These are phyloP conservation scores for Fusarium verrucosum DNA, from an alignment of 2,329 filamentous ascomycete genomes.

Conservation along the genomic window DNA sequence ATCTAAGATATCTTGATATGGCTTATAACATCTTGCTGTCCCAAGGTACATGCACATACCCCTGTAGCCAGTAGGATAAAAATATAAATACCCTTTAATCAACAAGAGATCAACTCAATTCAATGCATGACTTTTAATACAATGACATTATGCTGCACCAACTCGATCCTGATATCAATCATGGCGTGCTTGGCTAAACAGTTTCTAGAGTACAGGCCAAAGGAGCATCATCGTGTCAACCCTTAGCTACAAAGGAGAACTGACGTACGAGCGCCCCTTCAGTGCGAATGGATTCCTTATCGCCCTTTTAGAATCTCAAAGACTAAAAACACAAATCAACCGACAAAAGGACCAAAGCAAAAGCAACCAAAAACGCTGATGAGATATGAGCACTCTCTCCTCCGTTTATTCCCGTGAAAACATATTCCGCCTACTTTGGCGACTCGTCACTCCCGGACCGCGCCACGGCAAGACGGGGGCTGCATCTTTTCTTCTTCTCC, in stretches of 20 bases:
- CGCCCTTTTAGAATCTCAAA: constrained; percentile 22
- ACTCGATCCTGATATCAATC: constrained; percentile 16
- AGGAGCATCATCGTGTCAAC: constrained; percentile 21
- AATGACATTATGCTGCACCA: not conserved
- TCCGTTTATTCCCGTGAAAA: constrained; percentile 4
- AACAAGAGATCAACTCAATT: constrained; percentile 6
- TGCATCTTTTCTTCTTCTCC: constrained; percentile 14
- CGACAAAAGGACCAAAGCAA: constrained; percentile 12
- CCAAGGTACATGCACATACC: constrained; percentile 32
- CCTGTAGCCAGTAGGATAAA: constrained; percentile 28
- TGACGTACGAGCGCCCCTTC: constrained; percentile 15
- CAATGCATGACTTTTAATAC: not conserved
- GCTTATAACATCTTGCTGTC: constrained; percentile 31
- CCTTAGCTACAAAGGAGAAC: constrained; percentile 9
- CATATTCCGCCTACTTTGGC: not conserved
- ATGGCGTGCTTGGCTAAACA: constrained; percentile 35
- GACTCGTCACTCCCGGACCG: constrained; percentile 2
- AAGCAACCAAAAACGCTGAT: constrained; percentile 33
- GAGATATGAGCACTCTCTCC: constrained; percentile 27
- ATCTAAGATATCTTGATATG: constrained; percentile 28
- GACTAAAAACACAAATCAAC: constrained; percentile 24
- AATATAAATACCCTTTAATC: constrained; percentile 33
- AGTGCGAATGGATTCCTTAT: constrained; percentile 13
- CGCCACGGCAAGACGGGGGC: constrained; percentile 5
- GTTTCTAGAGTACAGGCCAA: constrained; percentile 41